Percentiles rank a stretch among this genome's conserved stretches.
Conservation (phyloP, 2,329 filamentous ascomycete species). For the Elsinoe necatrix region DNA sequence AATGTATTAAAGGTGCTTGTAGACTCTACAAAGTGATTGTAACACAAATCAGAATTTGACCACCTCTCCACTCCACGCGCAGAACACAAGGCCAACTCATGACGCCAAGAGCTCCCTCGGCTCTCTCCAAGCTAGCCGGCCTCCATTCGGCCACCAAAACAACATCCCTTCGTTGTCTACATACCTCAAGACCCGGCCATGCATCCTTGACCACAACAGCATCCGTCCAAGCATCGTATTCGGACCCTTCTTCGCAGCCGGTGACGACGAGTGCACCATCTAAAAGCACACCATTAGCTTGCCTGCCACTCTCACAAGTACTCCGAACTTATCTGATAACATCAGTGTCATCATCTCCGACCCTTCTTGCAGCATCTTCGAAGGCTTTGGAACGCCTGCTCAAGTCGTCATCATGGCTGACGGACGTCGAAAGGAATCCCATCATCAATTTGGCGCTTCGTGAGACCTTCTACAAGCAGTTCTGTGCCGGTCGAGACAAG, state of each 20-base stretch:
- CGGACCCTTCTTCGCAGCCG: not conserved
- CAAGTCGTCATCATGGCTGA: constrained; percentile 54
- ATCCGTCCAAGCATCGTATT: not conserved
- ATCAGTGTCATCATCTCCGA: constrained; percentile 58
- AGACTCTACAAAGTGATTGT: constrained; percentile 6
- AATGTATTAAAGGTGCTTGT: constrained; percentile 12
- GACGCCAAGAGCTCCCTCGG: constrained; percentile 13
- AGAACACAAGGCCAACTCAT: not conserved
- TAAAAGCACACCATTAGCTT: constrained; percentile 42
- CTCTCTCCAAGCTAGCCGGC: not conserved
- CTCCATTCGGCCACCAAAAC: constrained; percentile 4
- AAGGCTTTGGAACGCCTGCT: constrained; percentile 60
- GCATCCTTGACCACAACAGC: constrained; percentile 3
- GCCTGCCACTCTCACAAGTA: constrained; percentile 58
- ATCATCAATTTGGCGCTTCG: constrained; percentile 63
- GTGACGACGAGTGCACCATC: not conserved
- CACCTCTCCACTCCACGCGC: not conserved
- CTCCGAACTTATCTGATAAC: constrained; percentile 62
- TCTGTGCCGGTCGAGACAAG: constrained; percentile 73
- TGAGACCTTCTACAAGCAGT: constrained; percentile 81
- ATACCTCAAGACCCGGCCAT: constrained; percentile 12
- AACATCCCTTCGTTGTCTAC: constrained; percentile 10
- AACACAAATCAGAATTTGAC: not conserved
- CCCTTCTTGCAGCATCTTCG: constrained; percentile 63
- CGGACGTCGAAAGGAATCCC: constrained; percentile 69